These are phyloP conservation scores for Aspergillus awamori DNA, from an alignment of 2,329 filamentous ascomycete species.

Conservation along the genomic window DNA sequence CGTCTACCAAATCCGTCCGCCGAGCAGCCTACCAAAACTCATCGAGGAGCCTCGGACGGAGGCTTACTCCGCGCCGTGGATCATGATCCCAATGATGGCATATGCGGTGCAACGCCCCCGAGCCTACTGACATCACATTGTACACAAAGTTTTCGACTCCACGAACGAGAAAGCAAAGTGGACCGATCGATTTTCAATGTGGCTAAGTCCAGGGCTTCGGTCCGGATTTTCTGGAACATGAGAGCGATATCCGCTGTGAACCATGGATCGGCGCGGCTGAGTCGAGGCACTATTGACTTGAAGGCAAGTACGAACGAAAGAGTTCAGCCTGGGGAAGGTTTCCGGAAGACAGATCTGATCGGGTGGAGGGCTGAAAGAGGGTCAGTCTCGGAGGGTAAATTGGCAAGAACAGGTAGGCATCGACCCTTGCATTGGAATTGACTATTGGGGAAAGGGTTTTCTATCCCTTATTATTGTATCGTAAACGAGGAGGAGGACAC, in stretches of 20 bases:
- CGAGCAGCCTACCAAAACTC: background rate
- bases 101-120: conserved; percentile 1
- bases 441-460: background rate
- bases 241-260: conserved; percentile 18
- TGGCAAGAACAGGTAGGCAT: background rate
- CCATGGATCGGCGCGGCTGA: conserved; percentile 17
- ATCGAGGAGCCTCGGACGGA: background rate
- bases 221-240: conserved; percentile 15
- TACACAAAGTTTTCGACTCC: conserved; percentile 1
- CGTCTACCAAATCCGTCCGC: background rate
- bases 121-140: background rate
- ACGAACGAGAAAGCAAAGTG: conserved; percentile 6
- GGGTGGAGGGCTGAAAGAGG: background rate
- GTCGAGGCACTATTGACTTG: background rate
- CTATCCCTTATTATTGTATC: conserved; percentile 4
- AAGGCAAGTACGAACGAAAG: background rate
- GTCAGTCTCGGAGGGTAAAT: background rate
- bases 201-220: conserved; percentile 11
- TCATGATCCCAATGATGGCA: background rate
- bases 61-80: background rate
- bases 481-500: background rate
- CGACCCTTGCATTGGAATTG: background rate
- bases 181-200: conserved; percentile 20
- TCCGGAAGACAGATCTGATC: background rate
- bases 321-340: conserved; percentile 1